Conservation (phyloP, 768 basidiomycete species). For the Hypholoma sublateritium region DNA sequence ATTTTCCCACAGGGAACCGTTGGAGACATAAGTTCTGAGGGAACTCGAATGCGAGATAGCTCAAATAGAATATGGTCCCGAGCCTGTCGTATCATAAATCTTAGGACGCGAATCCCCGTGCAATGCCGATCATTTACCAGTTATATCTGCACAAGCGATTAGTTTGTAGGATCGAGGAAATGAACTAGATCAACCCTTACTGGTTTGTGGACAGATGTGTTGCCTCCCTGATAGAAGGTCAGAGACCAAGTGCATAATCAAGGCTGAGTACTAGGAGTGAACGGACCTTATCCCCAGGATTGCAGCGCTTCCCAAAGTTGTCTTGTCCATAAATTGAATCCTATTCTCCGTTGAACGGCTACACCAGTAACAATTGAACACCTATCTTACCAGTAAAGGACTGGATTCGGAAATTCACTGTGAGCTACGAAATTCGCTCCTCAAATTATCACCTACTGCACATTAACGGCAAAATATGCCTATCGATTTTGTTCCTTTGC, state of each 20-base stretch:
- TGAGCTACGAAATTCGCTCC: too few species aligned
- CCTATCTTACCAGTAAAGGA: conserved; percentile 50
- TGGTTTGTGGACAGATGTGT: conserved; percentile 66
- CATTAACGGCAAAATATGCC: conserved; percentile 69
- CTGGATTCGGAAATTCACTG: conserved; percentile 24
- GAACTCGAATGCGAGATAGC: conserved; percentile 70
- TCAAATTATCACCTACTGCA: conserved; percentile 47
- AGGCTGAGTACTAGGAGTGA: not conserved
- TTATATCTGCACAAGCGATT: conserved; percentile 48
- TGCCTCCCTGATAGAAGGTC: conserved; percentile 39
- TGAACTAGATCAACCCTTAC: conserved; percentile 32
- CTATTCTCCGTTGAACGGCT: conserved; percentile 27
- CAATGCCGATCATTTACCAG: conserved; percentile 40
- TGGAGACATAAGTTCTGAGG: conserved; percentile 75
- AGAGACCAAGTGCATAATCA: not conserved
- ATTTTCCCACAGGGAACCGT: conserved; percentile 73
- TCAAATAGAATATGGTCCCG: conserved; percentile 73
- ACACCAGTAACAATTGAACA: not conserved
- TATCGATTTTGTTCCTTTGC: conserved; percentile 61
- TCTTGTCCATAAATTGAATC: conserved; percentile 83
- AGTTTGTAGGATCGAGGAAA: not conserved
- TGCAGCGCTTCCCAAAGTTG: conserved; percentile 63
- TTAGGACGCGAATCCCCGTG: not conserved
- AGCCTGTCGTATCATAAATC: conserved; percentile 42
- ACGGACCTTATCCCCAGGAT: conserved; percentile 70